Evolutionary conservation across 2,329 filamentous ascomycete species (phyloP), one percentile per base, ranked within the genome.

Genomic region (Aspergillus brunneoviolaceus): DNA sequence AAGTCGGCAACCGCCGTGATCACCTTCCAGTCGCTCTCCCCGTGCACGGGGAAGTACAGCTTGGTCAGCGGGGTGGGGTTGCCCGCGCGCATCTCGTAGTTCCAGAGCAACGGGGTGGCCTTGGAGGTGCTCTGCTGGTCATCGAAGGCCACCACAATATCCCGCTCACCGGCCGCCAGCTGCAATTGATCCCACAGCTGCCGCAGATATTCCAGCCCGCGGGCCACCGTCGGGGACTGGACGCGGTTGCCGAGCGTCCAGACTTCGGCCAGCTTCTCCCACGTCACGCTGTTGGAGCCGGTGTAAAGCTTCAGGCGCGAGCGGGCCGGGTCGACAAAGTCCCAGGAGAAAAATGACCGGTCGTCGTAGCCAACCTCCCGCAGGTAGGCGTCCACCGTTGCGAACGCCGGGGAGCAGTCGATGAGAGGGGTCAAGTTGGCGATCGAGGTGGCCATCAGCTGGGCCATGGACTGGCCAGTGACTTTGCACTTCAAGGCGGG

Each of bases 31-130:
- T 64, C 60, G 57, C 51, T 65, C 50, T 63, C 58, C 1, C 64
- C 64, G 35, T 64, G 60, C 10, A 64, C 49, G 2, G 62, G 64
- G 23, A 65, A 60, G 25, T 65, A 65, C 16, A 63, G 50, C 49
- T 65, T 64, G 12, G 64, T 59, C n/a, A 61, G 10, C 3, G 64
- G 64, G 6, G 6, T 16, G 12, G 51, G 25, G 19, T 58, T 33
- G n/a, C 55, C 58, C 3, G 10, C 25, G n/a, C 49, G 52, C 49
- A 64, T 60, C 57, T 65, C 64, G 16, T 65, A 64, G 19, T 65
- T 65, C 57, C 62, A 65, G 11, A 64, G 49, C 19, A 64, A 60
- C 9, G 62, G 62, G 2, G 51, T 58, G 12, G 23, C 45, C 33
- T 35, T 35, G 5, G 5, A 16, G 10, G 50, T 47, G 50, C 23